Evolutionary conservation across 352 stramenopile species (phyloP).

Genomic region (Plasmopara viticola): DNA sequence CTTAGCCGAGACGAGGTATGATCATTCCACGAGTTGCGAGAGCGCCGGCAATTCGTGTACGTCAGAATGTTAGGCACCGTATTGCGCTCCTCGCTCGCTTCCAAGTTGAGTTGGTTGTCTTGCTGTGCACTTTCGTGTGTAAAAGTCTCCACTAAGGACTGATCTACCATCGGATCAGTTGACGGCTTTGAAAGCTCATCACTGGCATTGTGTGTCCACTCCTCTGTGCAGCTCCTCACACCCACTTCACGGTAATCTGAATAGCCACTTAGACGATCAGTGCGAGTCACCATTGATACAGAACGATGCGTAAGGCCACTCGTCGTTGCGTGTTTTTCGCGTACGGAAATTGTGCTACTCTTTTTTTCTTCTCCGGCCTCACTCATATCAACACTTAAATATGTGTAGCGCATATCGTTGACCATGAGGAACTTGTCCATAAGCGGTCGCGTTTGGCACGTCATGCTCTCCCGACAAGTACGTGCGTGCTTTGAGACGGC

Average conservation of each 20-base stretch:
- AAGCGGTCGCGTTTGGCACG: slow-evolving; percentile 61
- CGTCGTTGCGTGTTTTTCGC: slow-evolving; percentile 22
- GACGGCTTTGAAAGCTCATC: slow-evolving; percentile 6
- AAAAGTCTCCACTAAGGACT: slow-evolving; percentile 13
- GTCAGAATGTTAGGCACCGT: slow-evolving; percentile 49
- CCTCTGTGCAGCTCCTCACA: slow-evolving; percentile 24
- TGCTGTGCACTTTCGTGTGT: slow-evolving; percentile 3
- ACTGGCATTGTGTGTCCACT: slow-evolving; percentile 16
- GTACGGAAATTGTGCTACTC: slow-evolving; percentile 32
- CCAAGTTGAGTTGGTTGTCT: slow-evolving; percentile 10
- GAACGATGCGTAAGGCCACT: slow-evolving; percentile 16
- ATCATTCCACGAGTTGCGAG: slow-evolving; percentile 60
- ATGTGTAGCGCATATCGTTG: slow-evolving; percentile 86
- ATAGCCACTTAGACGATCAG: slow-evolving; percentile 30
- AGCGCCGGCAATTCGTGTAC: slow-evolving; percentile 36
- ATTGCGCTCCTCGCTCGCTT: slow-evolving; percentile 34
- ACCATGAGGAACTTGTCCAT: slow-evolving; percentile 88
- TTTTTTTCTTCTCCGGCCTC: slow-evolving; percentile 38
- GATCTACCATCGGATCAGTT: slow-evolving; percentile 32
- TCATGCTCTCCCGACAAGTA: slow-evolving; percentile 61
- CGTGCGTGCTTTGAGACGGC: slow-evolving; percentile 70
- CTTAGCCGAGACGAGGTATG: slow-evolving; percentile 22
- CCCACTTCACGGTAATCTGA: slow-evolving; percentile 31
- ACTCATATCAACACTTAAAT: slow-evolving; percentile 79
- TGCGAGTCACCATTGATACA: slow-evolving; percentile 25